Evolutionary conservation across 1,284 basidiomycete genomes (phyloP).

Genomic region (Ceratobasidium sp.): DNA sequence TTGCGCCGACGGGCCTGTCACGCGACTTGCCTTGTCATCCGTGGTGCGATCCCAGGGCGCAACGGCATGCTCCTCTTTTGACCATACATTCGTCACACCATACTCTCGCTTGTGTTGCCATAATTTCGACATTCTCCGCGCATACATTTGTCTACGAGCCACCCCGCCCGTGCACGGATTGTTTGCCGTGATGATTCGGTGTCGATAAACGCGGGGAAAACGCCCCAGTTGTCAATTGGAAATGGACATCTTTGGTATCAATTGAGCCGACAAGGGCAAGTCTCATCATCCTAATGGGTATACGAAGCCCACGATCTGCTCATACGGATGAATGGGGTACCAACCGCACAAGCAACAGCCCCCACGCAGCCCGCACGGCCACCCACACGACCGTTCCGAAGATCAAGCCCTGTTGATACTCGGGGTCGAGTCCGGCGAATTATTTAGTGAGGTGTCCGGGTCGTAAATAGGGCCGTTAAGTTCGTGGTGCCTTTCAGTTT

Average conservation of each 20-base stretch:
- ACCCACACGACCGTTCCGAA: no score
- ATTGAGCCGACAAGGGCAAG: not conserved
- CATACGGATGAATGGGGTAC: no score
- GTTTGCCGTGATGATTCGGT: not conserved
- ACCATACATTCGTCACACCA: conserved; percentile 1
- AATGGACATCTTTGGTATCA: not conserved
- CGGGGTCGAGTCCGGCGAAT: no score
- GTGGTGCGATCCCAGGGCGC: conserved; percentile 25
- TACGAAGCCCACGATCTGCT: no score
- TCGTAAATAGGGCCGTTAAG: no score
- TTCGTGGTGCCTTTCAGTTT: no score
- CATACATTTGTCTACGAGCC: not conserved
- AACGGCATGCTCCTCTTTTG: conserved; percentile 31
- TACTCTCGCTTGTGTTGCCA: not conserved
- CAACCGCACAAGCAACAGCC: no score
- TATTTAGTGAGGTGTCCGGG: no score
- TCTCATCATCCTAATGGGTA: no score
- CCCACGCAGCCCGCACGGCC: no score
- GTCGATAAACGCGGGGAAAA: conserved; percentile 28
- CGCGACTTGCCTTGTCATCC: conserved; percentile 14
- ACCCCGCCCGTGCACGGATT: not conserved
- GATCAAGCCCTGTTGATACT: no score
- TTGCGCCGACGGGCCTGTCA: conserved; percentile 11
- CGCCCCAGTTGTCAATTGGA: conserved; percentile 22
- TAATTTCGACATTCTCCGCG: conserved; percentile 5